Evolutionary conservation across 2,329 filamentous ascomycete genomes (phyloP), one percentile per base, ranked within the genome.

Genomic region (Colletotrichum sidae): DNA sequence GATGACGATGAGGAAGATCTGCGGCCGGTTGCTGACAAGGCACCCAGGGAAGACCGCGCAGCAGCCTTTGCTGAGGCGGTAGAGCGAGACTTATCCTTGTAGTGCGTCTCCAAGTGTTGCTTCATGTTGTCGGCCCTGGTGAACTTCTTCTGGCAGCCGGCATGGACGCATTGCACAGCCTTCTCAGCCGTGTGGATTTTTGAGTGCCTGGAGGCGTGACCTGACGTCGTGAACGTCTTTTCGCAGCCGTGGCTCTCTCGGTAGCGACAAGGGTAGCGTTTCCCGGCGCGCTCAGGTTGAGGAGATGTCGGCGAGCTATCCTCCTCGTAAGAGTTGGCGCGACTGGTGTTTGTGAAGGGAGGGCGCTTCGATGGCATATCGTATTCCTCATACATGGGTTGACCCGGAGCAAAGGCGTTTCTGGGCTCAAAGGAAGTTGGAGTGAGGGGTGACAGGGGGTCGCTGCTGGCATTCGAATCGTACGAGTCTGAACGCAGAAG

Each of bases 81-180:
- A 3, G 79, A 78, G 35, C 84, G 81, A 38, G 79, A 79, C 78
- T 86, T 86, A 68, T 88, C 85, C 77, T 89, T 89, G 78, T 87
- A 90, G 76, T 94, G 92, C 0, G 91, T 94, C 72, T 92, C 87
- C 37, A 92, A 84, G 72, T 94, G 92, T 79, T 94, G 92, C 83
- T 93, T 93, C 92, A 94, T 94, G 81, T 94, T 94, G 82, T 94
- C 92, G 71, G 90, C 89, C 69, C 92, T 90, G 10, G 91, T 93
- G 71, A 94, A 94, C 72, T 91, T 92, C 80, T 93, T 93, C 76
- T 88, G 86, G 81, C 92, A 94, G 65, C 90, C 90, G 0, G 84
- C 80, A 72, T 85, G 92, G 38, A 88, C 84, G 78, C 88, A 90
- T 42, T 84, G 86, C 25, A 93, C 90, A 12, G 89, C 89, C 80